Conservation (phyloP, 2,329 filamentous ascomycete species). For the Fusarium oxysporum region DNA sequence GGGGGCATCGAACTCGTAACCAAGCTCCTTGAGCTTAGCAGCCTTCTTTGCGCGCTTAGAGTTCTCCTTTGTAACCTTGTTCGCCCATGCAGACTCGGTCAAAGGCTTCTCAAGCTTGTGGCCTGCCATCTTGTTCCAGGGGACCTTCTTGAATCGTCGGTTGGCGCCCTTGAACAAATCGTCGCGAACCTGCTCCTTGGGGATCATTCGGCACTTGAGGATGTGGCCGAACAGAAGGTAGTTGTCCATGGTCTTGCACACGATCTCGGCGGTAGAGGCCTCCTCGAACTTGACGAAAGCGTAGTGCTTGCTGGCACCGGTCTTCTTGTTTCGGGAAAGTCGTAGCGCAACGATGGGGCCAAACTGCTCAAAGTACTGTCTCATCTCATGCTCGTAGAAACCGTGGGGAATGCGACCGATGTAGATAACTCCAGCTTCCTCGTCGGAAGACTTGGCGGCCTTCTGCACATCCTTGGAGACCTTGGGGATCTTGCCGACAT, state of each 20-base stretch:
- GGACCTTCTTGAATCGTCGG: conserved; percentile 87
- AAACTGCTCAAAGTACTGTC: conserved; percentile 93
- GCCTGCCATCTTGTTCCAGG: conserved; percentile 88
- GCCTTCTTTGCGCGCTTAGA: conserved; percentile 75
- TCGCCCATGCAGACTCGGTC: conserved; percentile 81
- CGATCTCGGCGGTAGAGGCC: conserved; percentile 83
- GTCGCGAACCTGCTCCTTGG: conserved; percentile 80
- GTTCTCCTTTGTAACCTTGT: conserved; percentile 79
- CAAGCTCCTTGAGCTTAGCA: conserved; percentile 80
- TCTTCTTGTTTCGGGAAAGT: conserved; percentile 91
- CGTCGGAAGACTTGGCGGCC: conserved; percentile 56
- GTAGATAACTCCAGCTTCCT: conserved; percentile 83
- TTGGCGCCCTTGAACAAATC: conserved; percentile 92
- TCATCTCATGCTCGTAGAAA: conserved; percentile 98
- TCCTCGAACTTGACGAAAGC: conserved; percentile 93
- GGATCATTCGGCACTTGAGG: conserved; percentile 85
- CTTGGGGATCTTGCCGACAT: conserved; percentile 64
- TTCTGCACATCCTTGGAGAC: conserved; percentile 59
- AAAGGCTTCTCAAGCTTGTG: conserved; percentile 78
- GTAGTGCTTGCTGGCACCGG: conserved; percentile 91
- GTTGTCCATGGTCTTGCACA: conserved; percentile 96
- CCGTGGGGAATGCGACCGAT: conserved; percentile 90
- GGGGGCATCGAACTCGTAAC: conserved; percentile 85
- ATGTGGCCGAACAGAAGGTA: conserved; percentile 97
- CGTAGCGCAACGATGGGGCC: conserved; percentile 82